These are phyloP conservation scores for Phytopythium chamaehyphon DNA, from an alignment of 352 stramenopile species.

Conservation along the genomic window DNA sequence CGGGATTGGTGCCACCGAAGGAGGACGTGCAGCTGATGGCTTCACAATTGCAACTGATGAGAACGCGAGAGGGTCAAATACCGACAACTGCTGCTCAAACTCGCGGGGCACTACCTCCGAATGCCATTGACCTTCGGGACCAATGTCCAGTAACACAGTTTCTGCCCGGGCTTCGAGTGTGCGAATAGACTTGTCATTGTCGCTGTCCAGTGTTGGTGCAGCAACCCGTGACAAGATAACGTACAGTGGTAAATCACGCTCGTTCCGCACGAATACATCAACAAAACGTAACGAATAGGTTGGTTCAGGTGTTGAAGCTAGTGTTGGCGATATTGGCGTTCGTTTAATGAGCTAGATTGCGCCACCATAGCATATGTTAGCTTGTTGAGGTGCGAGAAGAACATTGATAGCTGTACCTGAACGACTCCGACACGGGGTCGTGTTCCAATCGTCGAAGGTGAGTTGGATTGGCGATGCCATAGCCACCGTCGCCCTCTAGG, in stretches of 20 bases:
- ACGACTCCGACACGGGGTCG: neutral
- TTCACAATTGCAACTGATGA: constrained; percentile 55
- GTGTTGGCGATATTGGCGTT: constrained; percentile 4
- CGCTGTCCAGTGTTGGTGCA: constrained; percentile 12
- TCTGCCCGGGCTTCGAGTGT: constrained; percentile 39
- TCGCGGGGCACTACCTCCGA: constrained; percentile 34
- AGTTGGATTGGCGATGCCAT: neutral
- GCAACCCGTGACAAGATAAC: constrained; percentile 45
- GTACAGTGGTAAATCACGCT: constrained; percentile 49
- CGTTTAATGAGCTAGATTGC: constrained; percentile 4
- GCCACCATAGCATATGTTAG: constrained; percentile 2
- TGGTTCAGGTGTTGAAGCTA: constrained; percentile 2
- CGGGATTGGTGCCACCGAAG: constrained; percentile 36
- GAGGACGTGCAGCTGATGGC: constrained; percentile 48
- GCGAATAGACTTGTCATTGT: constrained; percentile 15
- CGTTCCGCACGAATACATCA: constrained; percentile 49
- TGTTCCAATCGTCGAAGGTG: neutral
- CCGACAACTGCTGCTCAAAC: constrained; percentile 53
- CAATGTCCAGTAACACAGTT: constrained; percentile 46
- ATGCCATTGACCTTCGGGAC: constrained; percentile 60
- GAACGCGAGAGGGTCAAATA: constrained; percentile 57
- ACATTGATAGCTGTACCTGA: neutral
- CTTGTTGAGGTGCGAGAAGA: neutral
- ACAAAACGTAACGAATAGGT: constrained; percentile 56
- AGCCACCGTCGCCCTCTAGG: neutral